phyloP scores from a whole-genome alignment of 2,329 filamentous ascomycete species.

The Hypoxylon sp. region DNA sequence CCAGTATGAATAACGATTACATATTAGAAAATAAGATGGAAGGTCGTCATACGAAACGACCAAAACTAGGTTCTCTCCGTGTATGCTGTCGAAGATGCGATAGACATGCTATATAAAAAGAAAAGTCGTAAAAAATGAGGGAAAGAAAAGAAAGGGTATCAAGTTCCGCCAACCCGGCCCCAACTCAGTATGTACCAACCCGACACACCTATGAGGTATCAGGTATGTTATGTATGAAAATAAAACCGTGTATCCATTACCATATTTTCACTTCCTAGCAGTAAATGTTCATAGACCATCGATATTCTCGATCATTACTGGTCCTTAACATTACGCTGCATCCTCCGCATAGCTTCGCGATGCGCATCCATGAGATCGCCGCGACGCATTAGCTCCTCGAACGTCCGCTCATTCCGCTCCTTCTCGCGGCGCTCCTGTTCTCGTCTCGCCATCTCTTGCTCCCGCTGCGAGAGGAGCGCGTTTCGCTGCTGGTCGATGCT shows the following conservation, averaged over 20 bases:
- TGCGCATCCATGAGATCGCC: slow-evolving; percentile 80
- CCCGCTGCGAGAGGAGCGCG: slow-evolving; percentile 67
- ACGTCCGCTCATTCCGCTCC: slow-evolving; percentile 66
- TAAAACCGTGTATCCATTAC: slow-evolving; percentile 17
- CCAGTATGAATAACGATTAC: slow-evolving; percentile 19
- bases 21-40: slow-evolving; percentile 31
- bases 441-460: slow-evolving; percentile 67
- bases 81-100: slow-evolving; percentile 4
- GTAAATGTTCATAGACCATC: slow-evolving; percentile 9
- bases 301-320: slow-evolving; percentile 10
- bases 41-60: background rate
- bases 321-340: slow-evolving; percentile 67
- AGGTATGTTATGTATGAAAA: too few species aligned
- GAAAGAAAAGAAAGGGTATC: slow-evolving; percentile 38
- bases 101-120: slow-evolving; percentile 1
- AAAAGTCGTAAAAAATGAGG: slow-evolving; percentile 9
- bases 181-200: slow-evolving; percentile 18
- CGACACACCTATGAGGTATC: too few species aligned
- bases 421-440: slow-evolving; percentile 66
- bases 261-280: slow-evolving; percentile 7
- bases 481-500: slow-evolving; percentile 64
- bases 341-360: slow-evolving; percentile 78
- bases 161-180: slow-evolving; percentile 19
- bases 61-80: background rate
- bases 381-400: slow-evolving; percentile 79